Percentiles rank a stretch among this genome's conserved stretches.
These are phyloP conservation scores for Metahyphopichia silvanorum DNA, from an alignment of 805 yeast genomes.

Conservation along the genomic window DNA sequence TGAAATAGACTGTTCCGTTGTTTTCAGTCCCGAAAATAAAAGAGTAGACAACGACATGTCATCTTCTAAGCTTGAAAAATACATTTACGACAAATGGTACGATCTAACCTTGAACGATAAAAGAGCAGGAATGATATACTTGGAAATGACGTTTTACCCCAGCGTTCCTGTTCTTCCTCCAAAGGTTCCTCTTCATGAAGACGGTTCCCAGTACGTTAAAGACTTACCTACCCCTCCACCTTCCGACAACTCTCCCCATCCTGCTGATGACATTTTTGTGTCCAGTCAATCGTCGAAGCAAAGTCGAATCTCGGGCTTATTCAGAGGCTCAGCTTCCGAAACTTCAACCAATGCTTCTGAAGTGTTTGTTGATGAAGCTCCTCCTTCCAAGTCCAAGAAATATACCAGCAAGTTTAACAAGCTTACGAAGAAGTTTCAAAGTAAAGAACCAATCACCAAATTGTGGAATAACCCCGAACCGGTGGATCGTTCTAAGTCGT, in stretches of 20 bases:
- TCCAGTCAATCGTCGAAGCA: too few relatives aligned
- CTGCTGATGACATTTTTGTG: conserved; percentile 23
- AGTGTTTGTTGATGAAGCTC: conserved; percentile 8
- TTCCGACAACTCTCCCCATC: conserved; percentile 8
- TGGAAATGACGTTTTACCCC: conserved; percentile 92
- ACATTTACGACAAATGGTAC: conserved; percentile 87
- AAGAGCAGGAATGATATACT: conserved; percentile 82
- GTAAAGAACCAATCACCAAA: conserved; percentile 30
- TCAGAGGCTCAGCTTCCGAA: too few relatives aligned
- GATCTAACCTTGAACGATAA: conserved; percentile 61
- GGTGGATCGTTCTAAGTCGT: conserved; percentile 5
- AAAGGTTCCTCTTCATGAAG: conserved; percentile 11
- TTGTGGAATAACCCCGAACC: conserved; percentile 15
- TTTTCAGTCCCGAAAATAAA: conserved; percentile 50
- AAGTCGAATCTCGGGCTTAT: too few relatives aligned
- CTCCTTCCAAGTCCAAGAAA: conserved; percentile 14
- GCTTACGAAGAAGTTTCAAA: conserved; percentile 28
- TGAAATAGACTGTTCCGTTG: conserved; percentile 73
- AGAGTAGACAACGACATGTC: conserved; percentile 27
- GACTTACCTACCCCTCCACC: conserved; percentile 10
- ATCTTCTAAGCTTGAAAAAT: conserved; percentile 43
- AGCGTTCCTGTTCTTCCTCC: conserved; percentile 42
- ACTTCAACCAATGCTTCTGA: too few relatives aligned
- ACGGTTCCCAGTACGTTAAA: neutral
- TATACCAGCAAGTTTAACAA: conserved; percentile 26